Conservation (phyloP, 2,329 filamentous ascomycete genomes). For the Stachybotrys echinatus region DNA sequence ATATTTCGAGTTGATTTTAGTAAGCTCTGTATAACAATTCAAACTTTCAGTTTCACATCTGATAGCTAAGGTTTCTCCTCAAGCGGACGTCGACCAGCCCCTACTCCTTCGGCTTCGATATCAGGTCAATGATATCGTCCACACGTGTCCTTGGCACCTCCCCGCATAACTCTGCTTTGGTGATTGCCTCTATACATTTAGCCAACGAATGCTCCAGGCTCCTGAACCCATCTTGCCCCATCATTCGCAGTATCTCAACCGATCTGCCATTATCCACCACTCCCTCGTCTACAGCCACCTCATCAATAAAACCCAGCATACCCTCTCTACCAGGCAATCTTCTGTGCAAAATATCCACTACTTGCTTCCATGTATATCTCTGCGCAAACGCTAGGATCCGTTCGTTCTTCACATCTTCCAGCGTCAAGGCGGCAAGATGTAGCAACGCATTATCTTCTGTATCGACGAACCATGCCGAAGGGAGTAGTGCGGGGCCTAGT, state of each 20-base stretch:
- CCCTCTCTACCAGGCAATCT: conserved; percentile 5
- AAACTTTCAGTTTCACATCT: too few relatives aligned
- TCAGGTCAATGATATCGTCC: too few relatives aligned
- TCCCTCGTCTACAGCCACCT: neutral
- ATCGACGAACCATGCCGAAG: conserved; percentile 35
- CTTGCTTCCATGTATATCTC: conserved; percentile 36
- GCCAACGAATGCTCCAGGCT: neutral
- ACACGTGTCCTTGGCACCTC: neutral
- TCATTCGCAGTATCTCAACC: conserved; percentile 9
- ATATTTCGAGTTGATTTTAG: too few relatives aligned
- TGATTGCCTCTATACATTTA: neutral
- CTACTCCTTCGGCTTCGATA: too few relatives aligned
- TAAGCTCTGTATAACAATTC: too few relatives aligned
- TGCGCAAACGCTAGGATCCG: conserved; percentile 47
- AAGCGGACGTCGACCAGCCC: too few relatives aligned
- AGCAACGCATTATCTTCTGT: conserved; percentile 42
- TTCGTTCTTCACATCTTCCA: conserved; percentile 36
- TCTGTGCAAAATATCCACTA: conserved; percentile 19
- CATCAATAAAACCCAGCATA: neutral
- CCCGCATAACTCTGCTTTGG: neutral
- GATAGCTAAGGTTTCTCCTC: too few relatives aligned
- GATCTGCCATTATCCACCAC: conserved; percentile 4
- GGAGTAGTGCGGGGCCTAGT: neutral
- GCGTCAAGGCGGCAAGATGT: conserved; percentile 43
- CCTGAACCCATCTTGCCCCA: conserved; percentile 4